Evolutionary conservation across 2,329 filamentous ascomycete species (phyloP).

Genomic region (Trichoderma semiorbis): DNA sequence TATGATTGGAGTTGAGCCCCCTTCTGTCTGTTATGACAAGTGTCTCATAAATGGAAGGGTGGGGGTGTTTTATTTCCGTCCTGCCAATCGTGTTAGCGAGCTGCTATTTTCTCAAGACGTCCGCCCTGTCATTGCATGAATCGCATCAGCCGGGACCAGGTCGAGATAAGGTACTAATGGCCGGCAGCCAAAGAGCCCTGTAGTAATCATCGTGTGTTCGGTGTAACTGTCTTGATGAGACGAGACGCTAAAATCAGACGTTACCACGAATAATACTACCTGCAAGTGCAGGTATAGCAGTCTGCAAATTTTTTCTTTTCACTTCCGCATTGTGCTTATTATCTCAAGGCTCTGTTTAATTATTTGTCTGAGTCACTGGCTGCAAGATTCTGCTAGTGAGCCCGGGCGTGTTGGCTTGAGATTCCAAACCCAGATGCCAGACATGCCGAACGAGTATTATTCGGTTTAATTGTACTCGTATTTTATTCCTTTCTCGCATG

Average conservation of each 20-base stretch:
- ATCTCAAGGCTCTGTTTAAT: neutral
- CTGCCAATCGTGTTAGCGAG: slow-evolving; percentile 9
- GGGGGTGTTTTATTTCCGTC: slow-evolving; percentile 7
- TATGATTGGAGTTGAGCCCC: neutral
- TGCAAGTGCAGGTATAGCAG: neutral
- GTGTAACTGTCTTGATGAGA: slow-evolving; percentile 4
- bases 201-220: neutral
- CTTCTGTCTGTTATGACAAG: neutral
- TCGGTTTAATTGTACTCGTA: neutral
- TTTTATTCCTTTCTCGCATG: neutral
- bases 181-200: neutral
- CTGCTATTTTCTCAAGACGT: neutral
- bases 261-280: neutral
- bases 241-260: slow-evolving; percentile 1
- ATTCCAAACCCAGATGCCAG: neutral
- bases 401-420: neutral
- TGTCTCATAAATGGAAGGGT: slow-evolving; percentile 8
- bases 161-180: slow-evolving; percentile 8
- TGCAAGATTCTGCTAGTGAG: neutral
- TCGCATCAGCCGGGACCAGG: slow-evolving; percentile 9
- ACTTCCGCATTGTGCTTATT: neutral
- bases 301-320: neutral
- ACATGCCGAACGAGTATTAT: neutral
- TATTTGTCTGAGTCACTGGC: neutral
- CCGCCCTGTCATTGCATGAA: slow-evolving; percentile 7